Evolutionary conservation across 371 early-diverging fungal genomes (phyloP), one percentile per base, ranked within the genome.

Genomic region (Sporodiniella umbellata): DNA sequence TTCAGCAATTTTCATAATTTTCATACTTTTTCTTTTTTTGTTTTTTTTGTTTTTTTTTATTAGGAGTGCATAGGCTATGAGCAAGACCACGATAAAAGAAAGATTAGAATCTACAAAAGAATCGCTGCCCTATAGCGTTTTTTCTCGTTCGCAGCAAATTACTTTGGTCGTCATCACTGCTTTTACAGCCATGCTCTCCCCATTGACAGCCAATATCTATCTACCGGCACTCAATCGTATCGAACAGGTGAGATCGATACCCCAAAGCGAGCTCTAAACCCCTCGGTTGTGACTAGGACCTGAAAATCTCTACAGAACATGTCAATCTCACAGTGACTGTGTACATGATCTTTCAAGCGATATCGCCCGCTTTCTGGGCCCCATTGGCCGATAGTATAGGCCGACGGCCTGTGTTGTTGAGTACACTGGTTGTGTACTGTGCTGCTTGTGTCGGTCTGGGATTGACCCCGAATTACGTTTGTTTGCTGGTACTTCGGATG

Each of bases 381-480:
- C 69, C 79, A 12, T 50, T 86, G 8, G 80, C 87, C 0, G 89
- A 88, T 56, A 68, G 55, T 6, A 64, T 60, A 23, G 87, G 89
- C 0, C 76, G 89, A 12, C 75, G 84, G 11, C 84, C 82, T 2
- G 79, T 88, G 10, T 86, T 83, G 47, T 62, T 83, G 2, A 17
- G 52, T 14, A 84, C 86, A 3, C 67, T 85, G 48, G 45, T 83
- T 8, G 69, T 86, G 10, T 87, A 76, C 54, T 70, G 77, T n/a
- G 50, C 71, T 1, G 81, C 84, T 1, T 83, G 81, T 43, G 55
- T 84, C 15, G 83, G 84, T 8, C 60, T 79, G 2, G 85, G 85
- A 7, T 49, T 80, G 28, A 60, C 83, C 5, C 54, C 54, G n/a
- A 75, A 55, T 26, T 75, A 80, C 50, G 48, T 58, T 15, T 56